Evolutionary conservation across 352 stramenopile species (phyloP).

Genomic region (Phytophthora uliginosa): DNA sequence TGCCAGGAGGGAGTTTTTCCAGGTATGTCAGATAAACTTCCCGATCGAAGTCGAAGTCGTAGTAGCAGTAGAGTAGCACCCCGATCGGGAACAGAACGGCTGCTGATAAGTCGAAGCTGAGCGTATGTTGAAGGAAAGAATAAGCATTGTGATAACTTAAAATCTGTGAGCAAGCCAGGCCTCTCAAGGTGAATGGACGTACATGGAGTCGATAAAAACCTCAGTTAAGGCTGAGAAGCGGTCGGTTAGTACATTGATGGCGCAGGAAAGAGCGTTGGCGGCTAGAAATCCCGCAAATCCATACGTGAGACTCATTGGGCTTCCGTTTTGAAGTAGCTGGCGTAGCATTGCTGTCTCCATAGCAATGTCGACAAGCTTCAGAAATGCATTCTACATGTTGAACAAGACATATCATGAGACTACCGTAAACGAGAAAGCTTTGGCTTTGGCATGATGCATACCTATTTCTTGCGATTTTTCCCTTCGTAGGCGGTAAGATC

Average conservation of each 20-base stretch:
- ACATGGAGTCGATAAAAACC: constrained; percentile 42
- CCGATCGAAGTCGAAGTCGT: constrained; percentile 38
- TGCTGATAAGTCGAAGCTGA: constrained; percentile 10
- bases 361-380: constrained; percentile 27
- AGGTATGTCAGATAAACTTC: constrained; percentile 28
- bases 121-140: neutral
- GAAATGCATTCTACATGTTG: constrained; percentile 28
- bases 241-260: constrained; percentile 14
- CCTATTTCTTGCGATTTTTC: constrained; percentile 36
- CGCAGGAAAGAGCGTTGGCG: constrained; percentile 29
- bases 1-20: constrained; percentile 24
- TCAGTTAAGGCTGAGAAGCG: constrained; percentile 32
- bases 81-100: constrained; percentile 16
- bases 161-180: neutral
- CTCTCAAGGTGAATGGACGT: neutral
- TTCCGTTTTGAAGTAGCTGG: constrained; percentile 34
- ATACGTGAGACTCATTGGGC: constrained; percentile 28
- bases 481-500: constrained; percentile 32
- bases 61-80: constrained; percentile 15
- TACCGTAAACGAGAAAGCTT: neutral
- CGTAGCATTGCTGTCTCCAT: constrained; percentile 31
- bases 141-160: neutral
- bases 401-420: neutral
- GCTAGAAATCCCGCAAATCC: constrained; percentile 33
- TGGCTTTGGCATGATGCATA: constrained; percentile 2